Conservation (phyloP, 306 rosid genomes). For the Prunus mongolica region DNA sequence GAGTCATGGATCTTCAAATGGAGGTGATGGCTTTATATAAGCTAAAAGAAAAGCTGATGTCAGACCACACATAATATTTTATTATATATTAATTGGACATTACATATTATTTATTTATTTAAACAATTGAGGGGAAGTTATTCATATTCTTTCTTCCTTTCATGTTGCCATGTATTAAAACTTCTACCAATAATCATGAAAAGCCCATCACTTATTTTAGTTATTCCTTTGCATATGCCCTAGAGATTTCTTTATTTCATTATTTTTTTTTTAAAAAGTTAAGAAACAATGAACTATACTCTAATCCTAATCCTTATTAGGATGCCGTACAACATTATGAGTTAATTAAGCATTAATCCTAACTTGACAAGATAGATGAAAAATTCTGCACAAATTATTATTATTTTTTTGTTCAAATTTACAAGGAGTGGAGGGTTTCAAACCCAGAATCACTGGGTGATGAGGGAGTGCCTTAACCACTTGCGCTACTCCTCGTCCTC, state of each 20-base stretch:
- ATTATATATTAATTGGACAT: neutral
- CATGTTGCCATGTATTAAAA: slow-evolving; percentile 26
- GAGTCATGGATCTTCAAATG: slow-evolving; percentile 4
- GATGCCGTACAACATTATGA: neutral
- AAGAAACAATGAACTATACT: neutral
- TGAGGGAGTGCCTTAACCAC: too few species aligned
- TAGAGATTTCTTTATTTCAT: neutral
- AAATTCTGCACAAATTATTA: too few species aligned
- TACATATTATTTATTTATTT: neutral
- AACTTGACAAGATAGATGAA: neutral
- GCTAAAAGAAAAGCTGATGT: slow-evolving; percentile 14
- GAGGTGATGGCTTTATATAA: slow-evolving; percentile 45
- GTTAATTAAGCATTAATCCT: neutral
- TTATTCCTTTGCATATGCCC: slow-evolving; percentile 14
- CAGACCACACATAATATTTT: neutral
- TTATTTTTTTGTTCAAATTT: too few species aligned
- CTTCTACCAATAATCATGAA: slow-evolving; percentile 28
- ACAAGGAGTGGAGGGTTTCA: neutral
- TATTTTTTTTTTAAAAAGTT: neutral
- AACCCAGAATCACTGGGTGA: too few species aligned
- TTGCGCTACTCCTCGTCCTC: neutral
- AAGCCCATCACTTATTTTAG: slow-evolving; percentile 17
- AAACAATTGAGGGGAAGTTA: slow-evolving; percentile 25
- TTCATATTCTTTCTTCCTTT: slow-evolving; percentile 52
- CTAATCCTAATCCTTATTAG: neutral